Conservation (phyloP, 2,329 filamentous ascomycete genomes). For the Pestalotiopsis sp. region DNA sequence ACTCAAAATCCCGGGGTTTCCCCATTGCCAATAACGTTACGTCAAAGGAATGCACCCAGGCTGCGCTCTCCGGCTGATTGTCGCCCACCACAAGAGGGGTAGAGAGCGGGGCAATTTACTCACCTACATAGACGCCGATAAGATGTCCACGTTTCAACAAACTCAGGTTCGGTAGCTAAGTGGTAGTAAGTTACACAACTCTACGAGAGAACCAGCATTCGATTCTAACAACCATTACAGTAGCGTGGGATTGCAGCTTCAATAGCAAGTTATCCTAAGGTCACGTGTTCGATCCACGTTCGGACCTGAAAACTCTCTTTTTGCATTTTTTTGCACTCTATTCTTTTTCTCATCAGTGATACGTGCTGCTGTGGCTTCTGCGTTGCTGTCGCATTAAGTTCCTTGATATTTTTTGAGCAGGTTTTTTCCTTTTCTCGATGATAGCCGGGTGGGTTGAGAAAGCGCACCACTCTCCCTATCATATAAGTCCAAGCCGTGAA, state of each 20-base stretch:
- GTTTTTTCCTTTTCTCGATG: too few relatives aligned
- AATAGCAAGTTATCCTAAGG: slow-evolving; percentile 3
- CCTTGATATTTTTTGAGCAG: not conserved
- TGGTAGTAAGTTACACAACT: slow-evolving; percentile 1
- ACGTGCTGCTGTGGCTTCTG: too few relatives aligned
- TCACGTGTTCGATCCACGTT: slow-evolving; percentile 10
- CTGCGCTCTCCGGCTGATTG: not conserved
- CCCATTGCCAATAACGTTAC: too few relatives aligned
- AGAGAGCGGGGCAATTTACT: not conserved
- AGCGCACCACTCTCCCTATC: too few relatives aligned
- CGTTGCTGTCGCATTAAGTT: not conserved
- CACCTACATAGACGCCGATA: not conserved
- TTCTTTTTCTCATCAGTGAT: not conserved
- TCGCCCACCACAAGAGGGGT: not conserved
- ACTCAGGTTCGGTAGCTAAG: slow-evolving; percentile 3
- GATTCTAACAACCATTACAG: slow-evolving; percentile 1
- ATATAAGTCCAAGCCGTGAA: too few relatives aligned
- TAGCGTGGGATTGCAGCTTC: slow-evolving; percentile 7
- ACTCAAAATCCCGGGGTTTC: too few relatives aligned
- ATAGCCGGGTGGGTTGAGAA: too few relatives aligned
- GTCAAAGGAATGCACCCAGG: too few relatives aligned
- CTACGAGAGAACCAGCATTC: not conserved
- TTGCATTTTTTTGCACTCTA: not conserved
- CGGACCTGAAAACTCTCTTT: not conserved
- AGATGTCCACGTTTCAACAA: not conserved